Evolutionary conservation across 148 eudicot genomes (phyloP), one percentile per base, ranked within the genome.

Genomic region (Chenopodium album): DNA sequence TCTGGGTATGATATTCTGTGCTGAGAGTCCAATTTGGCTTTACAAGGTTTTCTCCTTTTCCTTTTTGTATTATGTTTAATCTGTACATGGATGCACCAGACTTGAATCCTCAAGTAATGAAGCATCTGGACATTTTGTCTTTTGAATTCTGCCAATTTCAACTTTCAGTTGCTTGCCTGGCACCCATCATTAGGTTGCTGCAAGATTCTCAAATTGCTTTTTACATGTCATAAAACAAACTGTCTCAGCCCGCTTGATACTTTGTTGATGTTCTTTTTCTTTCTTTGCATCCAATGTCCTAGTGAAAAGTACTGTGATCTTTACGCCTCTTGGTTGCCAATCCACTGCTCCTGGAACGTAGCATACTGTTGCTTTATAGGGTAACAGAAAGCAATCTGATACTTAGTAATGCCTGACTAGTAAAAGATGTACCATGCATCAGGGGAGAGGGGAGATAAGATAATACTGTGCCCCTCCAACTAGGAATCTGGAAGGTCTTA

Each of bases 21-120:
- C 89, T 28, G 99, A 94, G 84, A 92, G 97, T 86, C 99, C 99
- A 63, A 91, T 91, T 80, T 96, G 98, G 99, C 94, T 96, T 48
- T 89, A 92, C 88, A 96, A 96, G 99, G 99, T 96, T 85, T 88
- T 87, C 60, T 75, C 29, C 74, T 66, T 78, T 31, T 63, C 67
- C 46, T 77, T 20, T 44, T 64, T 17, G 10, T 17, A 44, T 6
- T 12, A 47, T 44, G 28, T 41, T 37, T 56, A 63, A 71, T 23
- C 73, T 66, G 8, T 60, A 59, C 56, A 41, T 31, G 68, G 22
- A 70, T 64, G 65, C 63, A 46, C 37, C 64, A 31, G 72, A 64
- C 72, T 32, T 44, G 10, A 50, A 8, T 48, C 44, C 29, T 70
- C 10, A 60, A n/a, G 63, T 76, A n/a, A 54, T 69, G 46, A 76